Conservation (phyloP, 805 yeast genomes). For the Blastobotrys terrestris region DNA sequence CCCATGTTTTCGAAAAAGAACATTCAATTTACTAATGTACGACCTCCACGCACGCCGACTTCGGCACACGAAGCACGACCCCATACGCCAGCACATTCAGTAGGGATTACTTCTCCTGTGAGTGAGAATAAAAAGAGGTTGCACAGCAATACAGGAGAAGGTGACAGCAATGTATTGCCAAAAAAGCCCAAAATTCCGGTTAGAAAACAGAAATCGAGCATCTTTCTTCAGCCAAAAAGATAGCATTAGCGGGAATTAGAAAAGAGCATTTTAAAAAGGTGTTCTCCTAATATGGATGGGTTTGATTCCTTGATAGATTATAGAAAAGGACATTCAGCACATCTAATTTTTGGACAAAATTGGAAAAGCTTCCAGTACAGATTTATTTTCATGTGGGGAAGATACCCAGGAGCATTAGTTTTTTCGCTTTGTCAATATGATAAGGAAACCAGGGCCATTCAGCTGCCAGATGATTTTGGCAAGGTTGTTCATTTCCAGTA, state of each 20-base stretch:
- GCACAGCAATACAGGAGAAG: background rate
- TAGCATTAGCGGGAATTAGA: background rate
- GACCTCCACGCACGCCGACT: background rate
- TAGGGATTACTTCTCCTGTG: background rate
- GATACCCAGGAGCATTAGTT: too few relatives aligned
- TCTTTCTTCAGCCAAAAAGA: background rate
- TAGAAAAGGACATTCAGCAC: background rate
- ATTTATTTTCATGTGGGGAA: too few relatives aligned
- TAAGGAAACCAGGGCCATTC: too few relatives aligned
- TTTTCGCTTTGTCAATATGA: too few relatives aligned
- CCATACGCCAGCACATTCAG: background rate
- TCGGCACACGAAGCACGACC: background rate
- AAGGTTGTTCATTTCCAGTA: too few relatives aligned
- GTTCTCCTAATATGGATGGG: too few relatives aligned
- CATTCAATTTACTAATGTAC: conserved; percentile 11
- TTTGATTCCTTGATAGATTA: background rate
- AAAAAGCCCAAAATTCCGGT: background rate
- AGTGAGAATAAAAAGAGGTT: background rate
- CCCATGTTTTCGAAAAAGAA: conserved; percentile 19
- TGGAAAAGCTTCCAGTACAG: background rate
- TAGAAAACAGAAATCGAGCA: background rate
- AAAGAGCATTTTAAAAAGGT: too few relatives aligned
- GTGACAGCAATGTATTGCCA: background rate
- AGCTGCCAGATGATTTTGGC: too few relatives aligned
- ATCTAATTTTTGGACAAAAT: too few relatives aligned